Evolutionary conservation across 2,329 filamentous ascomycete species (phyloP).

Genomic region (Ophiosphaerella korrae): DNA sequence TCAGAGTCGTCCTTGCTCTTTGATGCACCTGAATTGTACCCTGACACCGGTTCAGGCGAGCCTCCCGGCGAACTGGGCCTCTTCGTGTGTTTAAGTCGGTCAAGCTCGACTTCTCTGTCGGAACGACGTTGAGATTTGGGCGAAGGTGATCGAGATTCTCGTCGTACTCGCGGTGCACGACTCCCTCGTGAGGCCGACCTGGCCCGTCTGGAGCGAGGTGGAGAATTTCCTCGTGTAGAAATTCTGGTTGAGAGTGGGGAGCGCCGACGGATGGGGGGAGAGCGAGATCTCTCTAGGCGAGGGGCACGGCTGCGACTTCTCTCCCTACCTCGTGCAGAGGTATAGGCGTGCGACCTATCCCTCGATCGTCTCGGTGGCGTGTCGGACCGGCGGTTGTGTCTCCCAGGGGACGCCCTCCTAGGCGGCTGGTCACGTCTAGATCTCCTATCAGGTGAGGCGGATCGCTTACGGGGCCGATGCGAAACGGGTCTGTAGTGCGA

Average conservation of each 20-base stretch:
- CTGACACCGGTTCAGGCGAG: conserved; percentile 36
- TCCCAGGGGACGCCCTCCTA: conserved; percentile 36
- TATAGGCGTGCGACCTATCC: conserved; percentile 24
- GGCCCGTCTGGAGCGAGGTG: conserved; percentile 22
- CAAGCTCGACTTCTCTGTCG: conserved; percentile 22
- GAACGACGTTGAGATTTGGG: conserved; percentile 15
- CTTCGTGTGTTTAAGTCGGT: conserved; percentile 17
- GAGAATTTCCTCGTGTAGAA: conserved; percentile 30
- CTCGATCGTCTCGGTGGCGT: conserved; percentile 30
- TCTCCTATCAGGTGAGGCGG: conserved; percentile 36
- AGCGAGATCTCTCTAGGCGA: conserved; percentile 38
- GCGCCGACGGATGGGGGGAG: conserved; percentile 31
- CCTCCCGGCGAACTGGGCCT: conserved; percentile 26
- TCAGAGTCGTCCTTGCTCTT: conserved; percentile 33
- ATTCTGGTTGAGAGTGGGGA: conserved; percentile 33
- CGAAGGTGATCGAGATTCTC: conserved; percentile 39
- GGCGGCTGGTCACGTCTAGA: conserved; percentile 36
- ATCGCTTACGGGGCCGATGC: conserved; percentile 39
- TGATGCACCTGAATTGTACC: conserved; percentile 38
- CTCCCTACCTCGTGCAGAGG: conserved; percentile 21
- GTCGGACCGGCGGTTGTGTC: conserved; percentile 28
- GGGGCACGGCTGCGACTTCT: conserved; percentile 34
- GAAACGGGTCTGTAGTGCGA: conserved; percentile 43
- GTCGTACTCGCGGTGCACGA: conserved; percentile 30
- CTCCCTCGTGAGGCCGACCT: conserved; percentile 25